Conservation (phyloP, 164 flowering plant species). For the Macadamia tetraphylla region DNA sequence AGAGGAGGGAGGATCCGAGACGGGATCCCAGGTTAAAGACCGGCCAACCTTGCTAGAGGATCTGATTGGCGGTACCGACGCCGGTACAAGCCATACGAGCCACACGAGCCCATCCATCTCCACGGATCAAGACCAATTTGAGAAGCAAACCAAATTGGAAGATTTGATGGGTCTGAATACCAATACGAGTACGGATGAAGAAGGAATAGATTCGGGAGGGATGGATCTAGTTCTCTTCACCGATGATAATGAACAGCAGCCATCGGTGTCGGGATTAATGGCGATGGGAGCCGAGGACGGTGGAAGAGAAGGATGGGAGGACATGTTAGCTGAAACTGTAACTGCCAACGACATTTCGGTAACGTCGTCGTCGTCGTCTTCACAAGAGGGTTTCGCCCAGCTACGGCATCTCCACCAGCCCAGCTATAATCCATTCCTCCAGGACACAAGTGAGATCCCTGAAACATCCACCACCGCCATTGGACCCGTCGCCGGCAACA, state of each 20-base stretch:
- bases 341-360: neutral
- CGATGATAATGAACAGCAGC: conserved; percentile 11
- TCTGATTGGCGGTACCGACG: conserved; percentile 28
- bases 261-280: neutral
- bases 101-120: conserved; percentile 15
- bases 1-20: neutral
- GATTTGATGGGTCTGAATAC: conserved; percentile 14
- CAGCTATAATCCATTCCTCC: conserved; percentile 54
- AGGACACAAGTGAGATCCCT: conserved; percentile 15
- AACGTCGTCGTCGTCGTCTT: neutral
- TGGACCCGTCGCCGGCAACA: conserved; percentile 6
- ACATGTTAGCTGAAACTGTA: conserved; percentile 32
- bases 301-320: conserved; percentile 41
- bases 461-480: neutral
- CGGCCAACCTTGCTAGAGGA: conserved; percentile 29
- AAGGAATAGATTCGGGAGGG: neutral
- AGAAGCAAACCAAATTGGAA: conserved; percentile 13
- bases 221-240: conserved; percentile 4
- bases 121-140: conserved; percentile 11
- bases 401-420: conserved; percentile 7
- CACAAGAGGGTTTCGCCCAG: neutral
- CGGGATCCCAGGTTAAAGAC: neutral
- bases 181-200: neutral
- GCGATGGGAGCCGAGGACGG: too few relatives aligned
- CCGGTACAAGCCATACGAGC: conserved; percentile 5